Conservation (phyloP, 2,329 filamentous ascomycete genomes). For the Mycogone perniciosa region DNA sequence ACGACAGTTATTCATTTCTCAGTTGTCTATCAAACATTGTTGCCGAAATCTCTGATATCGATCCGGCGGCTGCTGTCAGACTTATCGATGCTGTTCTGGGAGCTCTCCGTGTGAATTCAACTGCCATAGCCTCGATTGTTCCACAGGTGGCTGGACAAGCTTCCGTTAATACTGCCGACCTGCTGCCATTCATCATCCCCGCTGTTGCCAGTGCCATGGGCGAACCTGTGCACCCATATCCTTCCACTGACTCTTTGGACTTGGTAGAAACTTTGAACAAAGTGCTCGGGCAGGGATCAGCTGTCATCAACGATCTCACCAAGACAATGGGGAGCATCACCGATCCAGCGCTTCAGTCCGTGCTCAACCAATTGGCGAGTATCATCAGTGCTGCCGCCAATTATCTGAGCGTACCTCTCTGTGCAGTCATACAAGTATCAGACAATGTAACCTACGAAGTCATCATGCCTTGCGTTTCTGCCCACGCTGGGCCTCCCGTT, state of each 20-base stretch:
- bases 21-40: slow-evolving; percentile 16
- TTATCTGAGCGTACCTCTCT: slow-evolving; percentile 16
- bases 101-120: slow-evolving; percentile 16
- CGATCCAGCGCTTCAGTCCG: slow-evolving; percentile 12
- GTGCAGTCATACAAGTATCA: slow-evolving; percentile 14
- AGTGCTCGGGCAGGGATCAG: slow-evolving; percentile 16
- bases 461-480: slow-evolving; percentile 16
- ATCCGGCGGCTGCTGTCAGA: slow-evolving; percentile 15
- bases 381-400: slow-evolving; percentile 16
- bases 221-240: slow-evolving; percentile 2
- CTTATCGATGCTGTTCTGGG: slow-evolving; percentile 18
- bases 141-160: slow-evolving; percentile 14
- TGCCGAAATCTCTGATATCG: slow-evolving; percentile 14
- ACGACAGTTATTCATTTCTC: slow-evolving; percentile 13
- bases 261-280: slow-evolving; percentile 11
- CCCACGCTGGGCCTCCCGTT: not conserved
- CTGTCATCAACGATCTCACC: slow-evolving; percentile 18
- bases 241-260: slow-evolving; percentile 3
- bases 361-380: slow-evolving; percentile 18
- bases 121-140: slow-evolving; percentile 14
- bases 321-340: slow-evolving; percentile 4
- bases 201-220: slow-evolving; percentile 18
- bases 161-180: slow-evolving; percentile 9
- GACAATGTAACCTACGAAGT: slow-evolving; percentile 11
- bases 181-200: slow-evolving; percentile 20